Evolutionary conservation across 768 basidiomycete species (phyloP), one percentile per base, ranked within the genome.

Genomic region (Mycena sanguinolenta): DNA sequence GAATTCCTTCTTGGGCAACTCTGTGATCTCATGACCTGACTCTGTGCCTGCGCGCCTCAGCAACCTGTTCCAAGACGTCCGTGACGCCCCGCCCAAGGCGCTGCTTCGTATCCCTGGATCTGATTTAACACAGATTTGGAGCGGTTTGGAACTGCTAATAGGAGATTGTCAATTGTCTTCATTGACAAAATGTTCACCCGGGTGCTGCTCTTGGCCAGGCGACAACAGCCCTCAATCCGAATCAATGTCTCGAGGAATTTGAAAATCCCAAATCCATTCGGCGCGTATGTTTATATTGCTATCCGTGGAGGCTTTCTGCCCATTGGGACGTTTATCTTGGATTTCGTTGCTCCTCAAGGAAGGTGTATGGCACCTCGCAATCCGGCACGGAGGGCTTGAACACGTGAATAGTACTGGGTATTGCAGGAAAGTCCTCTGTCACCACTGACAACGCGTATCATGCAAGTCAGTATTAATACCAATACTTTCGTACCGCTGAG

Each of bases 1-100:
- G 25, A 65, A 58, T 65, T 50, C 25, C 65, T 58, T 58, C 39
- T 25, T 58, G 25, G 57, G 65, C 32, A 38, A 65, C 23, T 50
- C 54, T 32, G 1, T 64, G 63, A 64, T 64, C 23, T 42, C 63
- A 28, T 54, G 63, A 50, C 49, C 12, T 9, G 53, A 38, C 17
- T 54, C 27, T 23, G 23, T 8, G 23, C 34, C 30, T 23, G 34
- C 5, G 17, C 25, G 5, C 58, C 58, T 19, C 46, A 50, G 62
- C 62, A 65, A 32, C 13, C 53, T 34, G 2, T 38, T 46, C 28
- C 30, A 55, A 34, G 32, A 4, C 32, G 10, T 10, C 32, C 32
- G 32, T n/a, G n/a, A n/a, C 30, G 28, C 27, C 57, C 57, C 23
- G 34, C 21, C 34, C 57, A n/a, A 5, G 39, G 39, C 39, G 16